Base-by-base conservation (phyloP, 2,329 filamentous ascomycete genomes). In the Neodidymelliopsis sp. region DNA sequence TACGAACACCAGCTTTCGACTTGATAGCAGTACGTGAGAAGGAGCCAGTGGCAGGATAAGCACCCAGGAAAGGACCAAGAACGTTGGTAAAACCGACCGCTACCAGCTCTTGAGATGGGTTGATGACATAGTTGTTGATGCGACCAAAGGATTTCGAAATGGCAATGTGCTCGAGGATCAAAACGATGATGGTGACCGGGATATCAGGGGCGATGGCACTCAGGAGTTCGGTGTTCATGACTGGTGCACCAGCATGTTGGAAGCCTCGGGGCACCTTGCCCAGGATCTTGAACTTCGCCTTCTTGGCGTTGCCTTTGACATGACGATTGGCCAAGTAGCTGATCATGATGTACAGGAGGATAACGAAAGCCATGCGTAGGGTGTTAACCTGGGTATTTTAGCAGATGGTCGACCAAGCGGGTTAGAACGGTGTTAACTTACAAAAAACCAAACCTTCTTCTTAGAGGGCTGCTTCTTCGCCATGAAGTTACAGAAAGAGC, bases 11-110 rank as follows among this genome's bases (percentile, higher is more conserved):
- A 44, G 94, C 92, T 75, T 97, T 97, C 5, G 93, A 95, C 75
- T 97, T 96, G 76, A 99, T 97, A 40, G 94, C 93, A 19, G 94
- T 97, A 54, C 94, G 86, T 22, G 90, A 96, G 80, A 99, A 99
- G 4, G 93, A 97, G 2, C 94, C 93, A 2, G 93, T 99, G 0
- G 91, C 89, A 12, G 93, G 90, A 67, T 96, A 99, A 2, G 83
- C 93, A 47, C 93, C 94, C 3, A 97, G 59, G 76, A 97, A 96
- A 2, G 94, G 91, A 0, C 90, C 92, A 7, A 97, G 80, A 33
- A 97, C 79, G 69, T 97, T 97, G 20, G 87, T 88, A 19, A 97
- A 84, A 52, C 93, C 93, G 56, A 97, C 96, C 18, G 91, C 93
- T 33, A 99, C 90, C 75, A 99, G 84, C 72, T 99, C 93, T 71